Evolutionary conservation across 1,139 yeast species (phyloP), one percentile per base, ranked within the genome.

Genomic region (Yamadazyma conglobata): DNA sequence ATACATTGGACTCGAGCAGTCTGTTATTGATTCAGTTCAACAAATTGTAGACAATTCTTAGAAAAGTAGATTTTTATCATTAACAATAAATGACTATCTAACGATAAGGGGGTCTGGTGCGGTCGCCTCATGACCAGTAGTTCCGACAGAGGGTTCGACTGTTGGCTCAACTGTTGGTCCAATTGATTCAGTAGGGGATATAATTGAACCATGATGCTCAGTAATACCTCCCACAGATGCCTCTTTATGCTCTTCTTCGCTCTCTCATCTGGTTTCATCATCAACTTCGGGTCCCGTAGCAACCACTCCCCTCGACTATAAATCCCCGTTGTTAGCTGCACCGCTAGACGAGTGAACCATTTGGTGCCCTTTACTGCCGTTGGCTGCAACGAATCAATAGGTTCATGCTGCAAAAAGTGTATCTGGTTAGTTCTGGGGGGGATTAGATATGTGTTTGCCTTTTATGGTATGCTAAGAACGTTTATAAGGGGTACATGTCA

Each of bases 11-110:
- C 43, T 70, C 32, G 61, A 63, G 27, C 39, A 52, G 22, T 47
- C 64, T 8, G 51, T 67, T 9, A 40, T 43, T 29, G 76, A 68
- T 42, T 47, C 73, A 4, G 64, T 64, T 15, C 33, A 46, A 22
- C 76, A 70, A 43, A 55, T 69, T 24, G 37, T 64, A 10, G 32
- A 24, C n/a, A 28, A 15, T 10, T n/a, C n/a, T n/a, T n/a, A n/a
- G n/a, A n/a, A n/a, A n/a, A n/a, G n/a, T n/a, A n/a, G n/a, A n/a
- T n/a, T n/a, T n/a, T n/a, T n/a, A n/a, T n/a, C n/a, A n/a, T n/a
- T n/a, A n/a, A n/a, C n/a, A n/a, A n/a, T n/a, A n/a, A n/a, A n/a
- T n/a, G n/a, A n/a, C n/a, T n/a, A n/a, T n/a, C n/a, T n/a, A n/a
- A n/a, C n/a, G n/a, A n/a, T n/a, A n/a, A n/a, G n/a, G n/a, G n/a